Base-by-base conservation (phyloP, 2,329 filamentous ascomycete genomes). In the Periconia macrospinosa region DNA sequence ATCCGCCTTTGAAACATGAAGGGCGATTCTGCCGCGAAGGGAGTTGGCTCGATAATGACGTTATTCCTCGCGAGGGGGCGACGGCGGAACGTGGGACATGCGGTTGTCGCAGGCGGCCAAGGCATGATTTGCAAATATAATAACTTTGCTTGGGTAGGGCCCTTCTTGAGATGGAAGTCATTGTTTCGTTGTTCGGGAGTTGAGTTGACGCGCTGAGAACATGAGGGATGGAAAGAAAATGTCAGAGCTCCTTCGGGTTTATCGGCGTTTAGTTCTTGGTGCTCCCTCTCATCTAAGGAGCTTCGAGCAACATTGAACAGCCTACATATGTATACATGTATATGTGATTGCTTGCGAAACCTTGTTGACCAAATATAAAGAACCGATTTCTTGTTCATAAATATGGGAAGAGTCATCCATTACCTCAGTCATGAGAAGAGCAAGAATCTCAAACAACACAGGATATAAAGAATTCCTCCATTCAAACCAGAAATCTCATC, bases 61-160 rank as follows among this genome's bases (percentile, higher is more conserved):
- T 49, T 45, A 53, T 62, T 30, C 50, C 41, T 20, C 56, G 42
- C 9, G 37, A 51, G 45, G 53, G 61, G 30, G 46, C 45, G n/a
- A 41, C 60, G 30, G 46, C 45, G n/a, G 41, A 33, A 20, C 47
- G 54, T 17, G 54, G 48, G 27, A 35, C 52, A 17, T n/a, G 33
- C 33, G 47, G 53, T 33, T 43, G 33, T 15, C 46, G 46, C 15
- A 60, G 2, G 18, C 46, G 54, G 6, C 42, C 55, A 14, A 60
- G 47, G 41, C 67, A 70, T 9, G 61, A 54, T 7, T 59, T 58
- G 50, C 66, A 69, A 37, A 69, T 53, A 41, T 58, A 65, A 10
- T 30, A 11, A 45, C 43, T 40, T 45, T 51, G 20, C 44, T 53
- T 41, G 53, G 15, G 15, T 51, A 35, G 43, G 33, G 41, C 37